These are phyloP conservation scores for Ceratocystis lukuohia DNA, from an alignment of 2,329 filamentous ascomycete genomes.

Conservation along the genomic window DNA sequence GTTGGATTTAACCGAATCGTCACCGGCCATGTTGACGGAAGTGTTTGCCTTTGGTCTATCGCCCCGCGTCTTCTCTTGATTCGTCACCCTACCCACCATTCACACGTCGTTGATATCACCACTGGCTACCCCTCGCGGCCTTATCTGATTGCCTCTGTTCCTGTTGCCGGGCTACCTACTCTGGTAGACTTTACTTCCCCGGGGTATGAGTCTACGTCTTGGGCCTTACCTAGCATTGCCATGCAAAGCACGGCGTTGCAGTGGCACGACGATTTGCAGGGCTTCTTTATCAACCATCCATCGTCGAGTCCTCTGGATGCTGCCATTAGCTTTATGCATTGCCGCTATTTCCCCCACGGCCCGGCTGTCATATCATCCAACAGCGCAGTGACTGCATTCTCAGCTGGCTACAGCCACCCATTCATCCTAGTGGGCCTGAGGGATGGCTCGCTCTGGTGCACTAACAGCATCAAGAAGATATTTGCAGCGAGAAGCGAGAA, in stretches of 20 bases:
- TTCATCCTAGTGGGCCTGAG: conserved; percentile 40
- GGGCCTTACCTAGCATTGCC: conserved; percentile 36
- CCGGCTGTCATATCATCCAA: conserved; percentile 40
- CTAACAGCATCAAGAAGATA: conserved; percentile 34
- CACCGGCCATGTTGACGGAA: conserved; percentile 44
- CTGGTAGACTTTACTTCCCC: conserved; percentile 41
- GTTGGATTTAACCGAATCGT: conserved; percentile 41
- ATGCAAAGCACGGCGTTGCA: conserved; percentile 41
- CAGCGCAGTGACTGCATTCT: conserved; percentile 38
- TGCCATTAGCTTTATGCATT: conserved; percentile 39
- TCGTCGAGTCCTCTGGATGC: conserved; percentile 41
- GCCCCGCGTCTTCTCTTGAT: conserved; percentile 36
- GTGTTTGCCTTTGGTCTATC: conserved; percentile 43
- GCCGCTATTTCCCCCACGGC: conserved; percentile 39
- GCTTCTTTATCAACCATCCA: conserved; percentile 40
- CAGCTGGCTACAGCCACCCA: conserved; percentile 38
- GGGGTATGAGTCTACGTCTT: conserved; percentile 40
- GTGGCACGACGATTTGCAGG: conserved; percentile 43
- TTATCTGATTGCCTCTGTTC: conserved; percentile 41
- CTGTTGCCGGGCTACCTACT: conserved; percentile 40
- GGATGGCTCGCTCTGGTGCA: conserved; percentile 40
- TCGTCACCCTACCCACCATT: conserved; percentile 41
- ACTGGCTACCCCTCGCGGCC: conserved; percentile 44
- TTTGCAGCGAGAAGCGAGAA: conserved; percentile 30
- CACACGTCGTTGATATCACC: conserved; percentile 40